Conservation (phyloP, 345 rosid species). For the Camelina laxa region DNA sequence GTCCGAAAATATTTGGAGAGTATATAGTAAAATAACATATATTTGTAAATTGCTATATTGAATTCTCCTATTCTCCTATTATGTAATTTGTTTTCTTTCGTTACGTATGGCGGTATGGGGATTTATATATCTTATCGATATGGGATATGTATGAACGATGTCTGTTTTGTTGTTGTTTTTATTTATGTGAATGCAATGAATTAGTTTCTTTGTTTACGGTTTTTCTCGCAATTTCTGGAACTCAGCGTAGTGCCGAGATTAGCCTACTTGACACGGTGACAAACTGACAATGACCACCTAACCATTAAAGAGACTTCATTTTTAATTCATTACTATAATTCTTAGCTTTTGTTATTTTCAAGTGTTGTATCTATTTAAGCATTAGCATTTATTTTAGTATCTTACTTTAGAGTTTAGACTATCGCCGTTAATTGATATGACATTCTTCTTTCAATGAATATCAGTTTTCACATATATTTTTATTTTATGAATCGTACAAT, state of each 20-base stretch:
- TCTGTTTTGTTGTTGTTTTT: background rate
- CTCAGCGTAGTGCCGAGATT: background rate
- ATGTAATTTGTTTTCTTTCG: background rate
- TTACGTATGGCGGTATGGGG: background rate
- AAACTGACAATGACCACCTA: slow-evolving; percentile 32
- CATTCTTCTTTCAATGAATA: no score
- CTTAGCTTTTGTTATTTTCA: no score
- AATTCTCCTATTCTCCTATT: background rate
- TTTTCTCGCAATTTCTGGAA: slow-evolving; percentile 4
- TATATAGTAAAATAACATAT: background rate
- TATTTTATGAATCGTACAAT: no score
- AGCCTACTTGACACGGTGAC: slow-evolving; percentile 23
- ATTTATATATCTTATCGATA: background rate
- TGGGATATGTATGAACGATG: slow-evolving; percentile 13
- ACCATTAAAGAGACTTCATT: background rate
- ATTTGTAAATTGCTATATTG: background rate
- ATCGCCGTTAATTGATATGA: no score
- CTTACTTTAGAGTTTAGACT: no score
- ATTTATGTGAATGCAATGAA: slow-evolving; percentile 32
- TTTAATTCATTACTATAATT: no score
- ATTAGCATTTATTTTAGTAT: no score
- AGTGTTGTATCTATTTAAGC: background rate
- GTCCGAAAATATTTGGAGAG: background rate
- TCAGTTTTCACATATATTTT: no score
- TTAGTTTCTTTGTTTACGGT: background rate